Percentiles rank a stretch among this genome's conserved stretches.
Evolutionary conservation across 345 rosid species (phyloP).

Genomic region (Eucalyptus shirleyi): DNA sequence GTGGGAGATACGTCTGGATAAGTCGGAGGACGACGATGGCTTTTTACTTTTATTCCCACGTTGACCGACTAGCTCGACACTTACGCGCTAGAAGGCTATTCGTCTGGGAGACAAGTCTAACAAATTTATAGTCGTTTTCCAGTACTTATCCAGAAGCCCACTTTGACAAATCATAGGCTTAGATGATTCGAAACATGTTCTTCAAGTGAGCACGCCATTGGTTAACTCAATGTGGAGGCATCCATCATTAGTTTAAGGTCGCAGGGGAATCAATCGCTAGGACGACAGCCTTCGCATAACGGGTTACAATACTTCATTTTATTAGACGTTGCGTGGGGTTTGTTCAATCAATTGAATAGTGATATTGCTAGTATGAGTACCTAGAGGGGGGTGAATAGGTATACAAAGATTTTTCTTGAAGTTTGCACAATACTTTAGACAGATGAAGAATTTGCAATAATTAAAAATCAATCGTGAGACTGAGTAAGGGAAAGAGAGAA

Average conservation of each 20-base stretch:
- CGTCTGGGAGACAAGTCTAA: not conserved
- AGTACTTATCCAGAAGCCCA: not conserved
- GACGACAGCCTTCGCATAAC: not conserved
- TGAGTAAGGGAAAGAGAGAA: too few relatives aligned
- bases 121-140: not conserved
- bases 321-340: not conserved
- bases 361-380: too few relatives aligned
- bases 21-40: not conserved
- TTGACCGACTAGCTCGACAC: not conserved
- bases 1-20: not conserved
- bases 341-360: not conserved
- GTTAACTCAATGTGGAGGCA: not conserved
- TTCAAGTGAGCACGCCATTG: not conserved
- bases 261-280: not conserved
- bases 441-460: too few relatives aligned
- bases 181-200: not conserved
- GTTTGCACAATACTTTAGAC: too few relatives aligned
- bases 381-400: too few relatives aligned
- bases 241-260: not conserved
- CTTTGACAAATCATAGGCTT: not conserved
- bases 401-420: too few relatives aligned
- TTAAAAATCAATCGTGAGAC: too few relatives aligned
- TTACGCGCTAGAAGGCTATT: not conserved
- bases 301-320: not conserved
- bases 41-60: not conserved